Percentiles rank a stretch among this genome's conserved stretches.
Conservation (phyloP, 2,329 filamentous ascomycete genomes). For the Diplocarpon mali region DNA sequence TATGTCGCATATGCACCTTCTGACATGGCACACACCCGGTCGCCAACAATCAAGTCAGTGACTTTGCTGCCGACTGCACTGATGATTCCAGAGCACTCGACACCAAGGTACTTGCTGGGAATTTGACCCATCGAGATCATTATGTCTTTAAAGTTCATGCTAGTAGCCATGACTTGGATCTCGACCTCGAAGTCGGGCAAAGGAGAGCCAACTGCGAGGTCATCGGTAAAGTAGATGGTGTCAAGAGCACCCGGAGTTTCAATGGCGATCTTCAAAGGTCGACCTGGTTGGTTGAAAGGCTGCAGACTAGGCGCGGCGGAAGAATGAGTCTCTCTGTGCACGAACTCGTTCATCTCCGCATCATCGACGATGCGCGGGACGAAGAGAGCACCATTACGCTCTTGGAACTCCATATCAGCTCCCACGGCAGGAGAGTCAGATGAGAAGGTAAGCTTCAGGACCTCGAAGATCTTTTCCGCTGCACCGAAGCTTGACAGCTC, state of each 20-base stretch:
- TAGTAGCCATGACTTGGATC: slow-evolving; percentile 25
- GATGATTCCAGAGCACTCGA: slow-evolving; percentile 28
- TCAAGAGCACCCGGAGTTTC: slow-evolving; percentile 21
- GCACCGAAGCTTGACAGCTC: slow-evolving; percentile 28
- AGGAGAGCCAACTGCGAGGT: slow-evolving; percentile 13
- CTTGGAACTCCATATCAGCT: slow-evolving; percentile 19
- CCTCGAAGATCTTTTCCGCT: slow-evolving; percentile 10
- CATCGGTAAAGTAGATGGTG: slow-evolving; percentile 21
- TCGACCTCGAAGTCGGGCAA: slow-evolving; percentile 19
- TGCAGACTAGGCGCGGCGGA: slow-evolving; percentile 29
- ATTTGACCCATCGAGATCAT: slow-evolving; percentile 29
- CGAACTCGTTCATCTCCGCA: slow-evolving; percentile 28
- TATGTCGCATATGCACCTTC: slow-evolving; percentile 26
- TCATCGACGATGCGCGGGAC: slow-evolving; percentile 18
- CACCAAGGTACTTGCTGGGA: slow-evolving; percentile 24
- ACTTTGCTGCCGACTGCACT: slow-evolving; percentile 25
- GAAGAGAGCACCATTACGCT: slow-evolving; percentile 21
- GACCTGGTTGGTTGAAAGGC: slow-evolving; percentile 29
- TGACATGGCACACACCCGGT: slow-evolving; percentile 27
- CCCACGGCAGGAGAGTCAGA: background rate
- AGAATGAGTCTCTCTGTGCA: slow-evolving; percentile 33
- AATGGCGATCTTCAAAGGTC: slow-evolving; percentile 20
- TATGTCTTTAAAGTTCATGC: slow-evolving; percentile 30
- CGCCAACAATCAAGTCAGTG: slow-evolving; percentile 24
- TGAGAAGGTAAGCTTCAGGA: slow-evolving; percentile 15